Percentiles rank a stretch among this genome's conserved stretches.
phyloP scores from a whole-genome alignment of 331 rosid species.

The Acacia concinna region DNA sequence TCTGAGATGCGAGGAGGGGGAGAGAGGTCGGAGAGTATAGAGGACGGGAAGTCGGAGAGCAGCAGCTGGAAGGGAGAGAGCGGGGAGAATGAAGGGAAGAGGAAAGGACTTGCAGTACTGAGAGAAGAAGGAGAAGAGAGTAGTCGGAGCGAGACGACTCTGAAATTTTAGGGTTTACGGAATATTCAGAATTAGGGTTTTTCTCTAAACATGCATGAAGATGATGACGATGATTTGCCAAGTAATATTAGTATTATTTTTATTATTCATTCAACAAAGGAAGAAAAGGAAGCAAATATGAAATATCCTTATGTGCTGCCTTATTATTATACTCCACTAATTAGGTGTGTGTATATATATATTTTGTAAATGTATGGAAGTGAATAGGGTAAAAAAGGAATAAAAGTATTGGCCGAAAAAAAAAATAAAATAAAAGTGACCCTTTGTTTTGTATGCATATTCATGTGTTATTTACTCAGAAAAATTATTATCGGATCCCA shows the following conservation, averaged over 20 bases:
- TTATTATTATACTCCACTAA: not conserved
- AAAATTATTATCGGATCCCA: slow-evolving; percentile 4
- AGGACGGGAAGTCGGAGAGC: slow-evolving; percentile 92
- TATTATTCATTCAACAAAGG: slow-evolving; percentile 24
- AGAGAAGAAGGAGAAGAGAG: slow-evolving; percentile 62
- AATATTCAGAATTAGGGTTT: slow-evolving; percentile 21
- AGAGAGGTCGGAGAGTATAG: slow-evolving; percentile 84
- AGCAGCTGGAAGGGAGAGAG: slow-evolving; percentile 96
- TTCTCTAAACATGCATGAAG: not conserved
- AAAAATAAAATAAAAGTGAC: slow-evolving; percentile 50
- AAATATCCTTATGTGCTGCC: not conserved
- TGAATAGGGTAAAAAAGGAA: slow-evolving; percentile 34
- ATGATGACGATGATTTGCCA: not conserved
- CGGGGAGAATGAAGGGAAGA: slow-evolving; percentile 70
- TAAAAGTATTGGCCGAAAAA: too few relatives aligned
- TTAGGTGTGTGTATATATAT: not conserved
- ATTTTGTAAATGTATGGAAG: not conserved
- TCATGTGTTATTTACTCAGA: slow-evolving; percentile 8
- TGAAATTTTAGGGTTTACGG: slow-evolving; percentile 59
- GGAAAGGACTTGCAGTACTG: slow-evolving; percentile 51
- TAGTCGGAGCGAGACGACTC: slow-evolving; percentile 81
- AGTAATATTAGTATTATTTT: not conserved
- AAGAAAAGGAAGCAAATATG: slow-evolving; percentile 17
- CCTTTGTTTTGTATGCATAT: slow-evolving; percentile 29
- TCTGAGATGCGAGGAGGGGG: slow-evolving; percentile 48